Percentiles rank a stretch among this genome's conserved stretches.
Conservation (phyloP, 2,329 filamentous ascomycete genomes). For the Paraconiothyrium brasiliense region DNA sequence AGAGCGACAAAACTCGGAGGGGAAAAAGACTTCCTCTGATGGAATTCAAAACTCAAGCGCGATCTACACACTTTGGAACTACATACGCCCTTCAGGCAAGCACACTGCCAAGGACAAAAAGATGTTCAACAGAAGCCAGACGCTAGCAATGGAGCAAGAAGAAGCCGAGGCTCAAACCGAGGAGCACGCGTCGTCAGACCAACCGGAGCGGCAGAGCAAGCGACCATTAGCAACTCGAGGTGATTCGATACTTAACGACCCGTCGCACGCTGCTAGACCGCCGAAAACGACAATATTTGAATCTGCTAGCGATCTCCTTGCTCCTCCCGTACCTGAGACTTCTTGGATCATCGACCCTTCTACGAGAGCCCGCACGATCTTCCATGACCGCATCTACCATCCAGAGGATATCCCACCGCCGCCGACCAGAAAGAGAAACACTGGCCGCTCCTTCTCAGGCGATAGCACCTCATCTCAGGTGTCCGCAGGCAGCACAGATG, state of each 20-base stretch:
- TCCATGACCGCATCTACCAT: slow-evolving; percentile 95
- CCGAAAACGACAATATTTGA: slow-evolving; percentile 95
- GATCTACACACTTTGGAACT: slow-evolving; percentile 70
- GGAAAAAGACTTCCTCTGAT: slow-evolving; percentile 25
- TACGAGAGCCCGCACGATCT: slow-evolving; percentile 86
- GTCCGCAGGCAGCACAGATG: slow-evolving; percentile 46
- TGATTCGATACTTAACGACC: slow-evolving; percentile 60
- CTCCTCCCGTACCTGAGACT: slow-evolving; percentile 82
- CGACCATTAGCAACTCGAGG: slow-evolving; percentile 59
- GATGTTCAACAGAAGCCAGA: slow-evolving; percentile 54
- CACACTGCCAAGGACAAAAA: slow-evolving; percentile 75
- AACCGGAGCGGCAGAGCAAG: slow-evolving; percentile 36
- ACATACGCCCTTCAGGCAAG: slow-evolving; percentile 74
- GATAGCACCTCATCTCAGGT: slow-evolving; percentile 41
- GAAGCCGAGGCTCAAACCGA: slow-evolving; percentile 19
- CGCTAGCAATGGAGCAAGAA: slow-evolving; percentile 33
- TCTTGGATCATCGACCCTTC: slow-evolving; percentile 87
- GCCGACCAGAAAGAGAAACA: slow-evolving; percentile 59
- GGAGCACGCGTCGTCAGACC: slow-evolving; percentile 27
- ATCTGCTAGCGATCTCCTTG: slow-evolving; percentile 89
- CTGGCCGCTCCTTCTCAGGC: slow-evolving; percentile 49
- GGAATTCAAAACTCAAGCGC: slow-evolving; percentile 43
- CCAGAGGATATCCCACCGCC: slow-evolving; percentile 90
- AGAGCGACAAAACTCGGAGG: slow-evolving; percentile 36
- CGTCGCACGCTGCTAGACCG: slow-evolving; percentile 69